Conservation (phyloP, 371 early-diverging fungal genomes). For the Apophysomyces variabilis region DNA sequence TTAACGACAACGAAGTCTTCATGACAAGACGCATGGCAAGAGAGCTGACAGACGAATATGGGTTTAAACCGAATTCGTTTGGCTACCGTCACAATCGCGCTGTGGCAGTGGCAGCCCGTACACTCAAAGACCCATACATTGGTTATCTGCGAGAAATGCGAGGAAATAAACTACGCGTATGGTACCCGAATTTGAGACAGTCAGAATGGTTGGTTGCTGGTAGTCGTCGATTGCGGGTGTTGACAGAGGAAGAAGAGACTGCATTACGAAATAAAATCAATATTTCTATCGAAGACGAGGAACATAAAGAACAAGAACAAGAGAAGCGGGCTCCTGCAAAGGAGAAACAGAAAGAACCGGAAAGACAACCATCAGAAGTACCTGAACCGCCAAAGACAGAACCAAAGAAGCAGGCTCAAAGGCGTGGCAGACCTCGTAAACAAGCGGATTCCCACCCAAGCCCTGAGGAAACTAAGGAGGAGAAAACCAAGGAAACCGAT, state of each 20-base stretch:
- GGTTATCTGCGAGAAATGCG: constrained; percentile 44
- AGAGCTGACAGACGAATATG: constrained; percentile 44
- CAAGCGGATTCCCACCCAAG: not conserved
- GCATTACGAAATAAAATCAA: not conserved
- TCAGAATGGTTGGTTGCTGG: constrained; percentile 45
- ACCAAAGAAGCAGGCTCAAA: not conserved
- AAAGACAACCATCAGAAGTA: not conserved
- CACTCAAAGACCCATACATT: constrained; percentile 20
- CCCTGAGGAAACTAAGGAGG: constrained; percentile 3
- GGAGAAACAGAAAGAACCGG: not conserved
- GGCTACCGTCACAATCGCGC: constrained; percentile 56
- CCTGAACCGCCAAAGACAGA: not conserved
- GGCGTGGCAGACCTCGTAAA: constrained; percentile 11
- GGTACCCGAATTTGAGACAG: constrained; percentile 38
- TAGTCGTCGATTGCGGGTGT: constrained; percentile 41
- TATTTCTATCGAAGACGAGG: not conserved
- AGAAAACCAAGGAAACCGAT: constrained; percentile 2
- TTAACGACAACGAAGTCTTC: constrained; percentile 58
- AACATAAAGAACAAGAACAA: not conserved
- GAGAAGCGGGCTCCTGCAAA: not conserved
- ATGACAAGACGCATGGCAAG: constrained; percentile 58
- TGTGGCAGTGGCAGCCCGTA: constrained; percentile 36
- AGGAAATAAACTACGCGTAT: constrained; percentile 36
- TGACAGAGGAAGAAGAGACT: constrained; percentile 35
- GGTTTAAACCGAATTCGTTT: constrained; percentile 53